Percentiles rank a stretch among this genome's conserved stretches.
These are phyloP conservation scores for Xylaria sp. DNA, from an alignment of 2,329 filamentous ascomycete genomes.

Conservation along the genomic window DNA sequence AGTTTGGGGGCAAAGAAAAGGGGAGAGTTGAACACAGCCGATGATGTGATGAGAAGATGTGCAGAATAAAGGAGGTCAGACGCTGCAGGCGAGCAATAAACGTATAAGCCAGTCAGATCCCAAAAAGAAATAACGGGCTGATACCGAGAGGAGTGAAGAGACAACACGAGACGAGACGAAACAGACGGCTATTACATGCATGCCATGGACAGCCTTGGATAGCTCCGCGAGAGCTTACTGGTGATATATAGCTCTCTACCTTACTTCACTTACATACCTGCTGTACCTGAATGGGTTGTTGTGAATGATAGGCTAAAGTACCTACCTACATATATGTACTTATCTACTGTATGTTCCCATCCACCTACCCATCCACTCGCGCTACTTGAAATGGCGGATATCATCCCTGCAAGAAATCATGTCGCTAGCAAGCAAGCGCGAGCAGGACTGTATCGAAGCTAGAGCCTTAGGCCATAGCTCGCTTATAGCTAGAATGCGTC, in stretches of 20 bases:
- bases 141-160: too few relatives aligned
- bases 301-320: not conserved
- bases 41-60: not conserved
- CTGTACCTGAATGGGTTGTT: not conserved
- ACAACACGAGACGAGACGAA: too few relatives aligned
- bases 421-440: not conserved
- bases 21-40: too few relatives aligned
- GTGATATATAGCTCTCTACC: not conserved
- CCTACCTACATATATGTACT: too few relatives aligned
- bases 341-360: too few relatives aligned
- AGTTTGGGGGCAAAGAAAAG: not conserved
- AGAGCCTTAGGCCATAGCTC: not conserved
- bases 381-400: not conserved
- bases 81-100: slow-evolving; percentile 5
- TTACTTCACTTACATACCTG: not conserved
- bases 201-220: not conserved
- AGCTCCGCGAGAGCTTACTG: not conserved
- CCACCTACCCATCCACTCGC: not conserved
- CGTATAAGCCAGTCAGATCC: not conserved
- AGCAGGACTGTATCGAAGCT: not conserved
- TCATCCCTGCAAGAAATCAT: not conserved
- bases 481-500: not conserved
- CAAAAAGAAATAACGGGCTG: not conserved
- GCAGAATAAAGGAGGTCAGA: slow-evolving; percentile 7
- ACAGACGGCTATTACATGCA: not conserved